Evolutionary conservation across 352 stramenopile species (phyloP).

Genomic region (Paralagenidium karlingii): DNA sequence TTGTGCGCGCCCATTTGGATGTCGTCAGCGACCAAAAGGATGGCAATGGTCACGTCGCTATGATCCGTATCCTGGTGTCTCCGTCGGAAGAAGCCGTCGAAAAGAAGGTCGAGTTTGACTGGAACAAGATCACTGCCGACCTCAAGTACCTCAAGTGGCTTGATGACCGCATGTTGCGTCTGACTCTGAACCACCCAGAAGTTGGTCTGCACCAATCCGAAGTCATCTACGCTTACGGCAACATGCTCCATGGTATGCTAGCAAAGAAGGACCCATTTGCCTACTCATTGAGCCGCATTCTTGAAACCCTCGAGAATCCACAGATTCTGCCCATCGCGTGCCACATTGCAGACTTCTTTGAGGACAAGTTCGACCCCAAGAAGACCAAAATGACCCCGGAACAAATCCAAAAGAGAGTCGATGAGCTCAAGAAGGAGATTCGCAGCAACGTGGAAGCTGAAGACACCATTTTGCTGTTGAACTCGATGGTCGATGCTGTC

Average conservation of each 20-base stretch:
- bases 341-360: conserved; percentile 92
- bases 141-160: conserved; percentile 85
- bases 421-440: conserved; percentile 58
- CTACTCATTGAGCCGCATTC: conserved; percentile 91
- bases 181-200: conserved; percentile 78
- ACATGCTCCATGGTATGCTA: conserved; percentile 92
- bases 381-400: conserved; percentile 20
- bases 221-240: conserved; percentile 92
- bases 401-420: conserved; percentile 27
- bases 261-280: conserved; percentile 89
- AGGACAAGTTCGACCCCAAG: conserved; percentile 74
- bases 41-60: conserved; percentile 46
- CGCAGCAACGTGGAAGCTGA: conserved; percentile 60
- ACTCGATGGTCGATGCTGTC: conserved; percentile 67
- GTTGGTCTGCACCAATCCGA: conserved; percentile 87
- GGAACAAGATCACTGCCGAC: conserved; percentile 74
- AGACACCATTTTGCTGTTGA: conserved; percentile 60
- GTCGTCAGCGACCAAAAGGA: conserved; percentile 84
- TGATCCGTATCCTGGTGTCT: conserved; percentile 74
- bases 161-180: conserved; percentile 61
- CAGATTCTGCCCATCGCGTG: conserved; percentile 84
- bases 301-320: conserved; percentile 86
- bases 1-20: conserved; percentile 91
- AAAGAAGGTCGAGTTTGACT: conserved; percentile 49
- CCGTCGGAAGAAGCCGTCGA: conserved; percentile 37